Conservation (phyloP, 2,329 filamentous ascomycete species). For the Exophiala bonariae region DNA sequence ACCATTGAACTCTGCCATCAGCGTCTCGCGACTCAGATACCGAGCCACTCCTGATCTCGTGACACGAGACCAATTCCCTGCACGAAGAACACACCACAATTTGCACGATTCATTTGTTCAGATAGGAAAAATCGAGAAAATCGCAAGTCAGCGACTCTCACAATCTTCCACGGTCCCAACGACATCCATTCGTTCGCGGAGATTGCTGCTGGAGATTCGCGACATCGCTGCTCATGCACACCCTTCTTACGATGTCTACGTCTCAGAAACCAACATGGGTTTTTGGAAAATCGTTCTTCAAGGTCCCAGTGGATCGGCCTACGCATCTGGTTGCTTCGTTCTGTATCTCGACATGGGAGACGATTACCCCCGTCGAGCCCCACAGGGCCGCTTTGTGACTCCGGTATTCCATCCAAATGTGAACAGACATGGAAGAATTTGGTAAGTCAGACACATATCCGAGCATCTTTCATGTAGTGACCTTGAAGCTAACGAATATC, state of each 20-base stretch:
- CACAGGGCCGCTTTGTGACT: constrained; percentile 38
- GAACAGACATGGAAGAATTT: constrained; percentile 38
- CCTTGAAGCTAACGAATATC: too few species aligned
- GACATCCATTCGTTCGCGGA: constrained; percentile 7
- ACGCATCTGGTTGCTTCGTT: constrained; percentile 35
- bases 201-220: constrained; percentile 33
- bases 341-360: constrained; percentile 39
- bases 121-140: constrained; percentile 19
- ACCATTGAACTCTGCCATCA: not conserved
- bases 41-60: constrained; percentile 25
- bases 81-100: constrained; percentile 35
- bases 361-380: constrained; percentile 37
- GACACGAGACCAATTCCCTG: constrained; percentile 32
- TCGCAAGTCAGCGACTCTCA: not conserved
- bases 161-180: not conserved
- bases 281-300: constrained; percentile 44
- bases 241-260: constrained; percentile 39
- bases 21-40: not conserved
- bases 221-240: constrained; percentile 32
- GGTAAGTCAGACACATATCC: constrained; percentile 33
- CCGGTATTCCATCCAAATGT: constrained; percentile 41
- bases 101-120: constrained; percentile 33
- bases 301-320: constrained; percentile 34
- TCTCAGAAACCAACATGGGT: constrained; percentile 39
- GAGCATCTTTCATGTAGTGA: too few species aligned